These are phyloP conservation scores for Brassica balearica DNA, from an alignment of 441 rosid species.

Conservation along the genomic window DNA sequence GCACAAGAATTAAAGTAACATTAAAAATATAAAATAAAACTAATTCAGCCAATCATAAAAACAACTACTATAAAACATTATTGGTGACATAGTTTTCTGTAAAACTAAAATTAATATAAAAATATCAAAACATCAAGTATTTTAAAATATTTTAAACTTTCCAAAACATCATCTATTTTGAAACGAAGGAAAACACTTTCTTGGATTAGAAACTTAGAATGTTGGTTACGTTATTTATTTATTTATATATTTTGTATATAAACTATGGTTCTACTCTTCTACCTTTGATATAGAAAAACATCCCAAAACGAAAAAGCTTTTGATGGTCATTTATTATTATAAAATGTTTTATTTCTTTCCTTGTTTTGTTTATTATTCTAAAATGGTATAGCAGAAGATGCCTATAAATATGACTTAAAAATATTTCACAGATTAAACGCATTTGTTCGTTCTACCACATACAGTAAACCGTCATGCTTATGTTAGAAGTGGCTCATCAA, in stretches of 20 bases:
- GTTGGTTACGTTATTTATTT: not conserved
- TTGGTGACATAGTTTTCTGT: no score
- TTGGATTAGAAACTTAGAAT: not conserved
- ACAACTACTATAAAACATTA: no score
- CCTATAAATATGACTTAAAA: not conserved
- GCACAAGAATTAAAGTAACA: no score
- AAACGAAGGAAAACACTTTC: no score
- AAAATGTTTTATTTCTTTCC: no score
- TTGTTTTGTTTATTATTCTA: no score
- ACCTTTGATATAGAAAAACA: not conserved
- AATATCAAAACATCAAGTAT: no score
- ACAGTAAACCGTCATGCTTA: slow-evolving; percentile 47
- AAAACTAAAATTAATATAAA: no score
- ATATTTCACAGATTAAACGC: not conserved
- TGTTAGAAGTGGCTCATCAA: slow-evolving; percentile 46
- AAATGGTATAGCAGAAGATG: not conserved
- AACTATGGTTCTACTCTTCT: not conserved
- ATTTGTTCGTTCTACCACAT: not conserved
- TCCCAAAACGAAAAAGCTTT: not conserved
- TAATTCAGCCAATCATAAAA: no score
- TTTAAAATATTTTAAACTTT: no score
- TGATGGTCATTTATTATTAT: not conserved
- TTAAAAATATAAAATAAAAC: no score
- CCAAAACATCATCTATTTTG: no score
- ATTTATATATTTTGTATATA: not conserved